A percentile compares a stretch with the other conserved stretches of the same genome.
These are phyloP conservation scores for Solanum raphanifolium DNA, from an alignment of 257 asterid genomes.

Conservation along the genomic window DNA sequence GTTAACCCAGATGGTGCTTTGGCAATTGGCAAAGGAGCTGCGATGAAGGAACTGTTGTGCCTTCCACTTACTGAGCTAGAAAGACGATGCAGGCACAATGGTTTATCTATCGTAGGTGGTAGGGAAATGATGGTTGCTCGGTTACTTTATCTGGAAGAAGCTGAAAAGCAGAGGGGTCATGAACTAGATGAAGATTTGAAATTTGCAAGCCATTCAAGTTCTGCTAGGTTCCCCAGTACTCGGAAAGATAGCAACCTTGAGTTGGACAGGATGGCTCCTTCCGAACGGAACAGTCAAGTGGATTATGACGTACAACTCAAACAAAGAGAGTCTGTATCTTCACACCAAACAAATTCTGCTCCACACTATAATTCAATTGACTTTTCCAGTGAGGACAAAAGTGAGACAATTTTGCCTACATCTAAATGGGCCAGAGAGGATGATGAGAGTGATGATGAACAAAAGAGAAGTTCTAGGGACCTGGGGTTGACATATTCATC, in stretches of 20 bases:
- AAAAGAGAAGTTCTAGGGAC: slow-evolving; percentile 44
- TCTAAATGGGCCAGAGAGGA: slow-evolving; percentile 97
- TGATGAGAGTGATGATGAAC: slow-evolving; percentile 64
- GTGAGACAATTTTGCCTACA: slow-evolving; percentile 55
- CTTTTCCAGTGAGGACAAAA: slow-evolving; percentile 37
- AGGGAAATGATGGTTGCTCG: slow-evolving; percentile 93
- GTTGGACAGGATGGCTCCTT: slow-evolving; percentile 27
- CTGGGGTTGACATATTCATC: slow-evolving; percentile 81
- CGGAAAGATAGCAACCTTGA: slow-evolving; percentile 39
- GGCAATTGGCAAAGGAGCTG: slow-evolving; percentile 95
- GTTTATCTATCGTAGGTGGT: slow-evolving; percentile 82
- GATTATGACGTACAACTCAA: slow-evolving; percentile 33
- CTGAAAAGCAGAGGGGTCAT: slow-evolving; percentile 72
- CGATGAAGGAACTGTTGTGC: slow-evolving; percentile 60
- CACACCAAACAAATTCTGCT: slow-evolving; percentile 20
- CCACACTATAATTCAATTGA: slow-evolving; percentile 19
- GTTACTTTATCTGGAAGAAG: slow-evolving; percentile 83
- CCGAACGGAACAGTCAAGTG: slow-evolving; percentile 33
- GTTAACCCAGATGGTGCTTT: slow-evolving; percentile 70
- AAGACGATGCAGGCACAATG: slow-evolving; percentile 88
- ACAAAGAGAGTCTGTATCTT: slow-evolving; percentile 30
- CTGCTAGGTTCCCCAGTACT: slow-evolving; percentile 40
- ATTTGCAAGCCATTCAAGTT: slow-evolving; percentile 42
- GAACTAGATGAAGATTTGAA: slow-evolving; percentile 70
- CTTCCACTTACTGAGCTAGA: slow-evolving; percentile 79